Percentiles rank a stretch among this genome's conserved stretches.
These are phyloP conservation scores for Scutellaria baicalensis DNA, from an alignment of 257 asterid species.

Conservation along the genomic window DNA sequence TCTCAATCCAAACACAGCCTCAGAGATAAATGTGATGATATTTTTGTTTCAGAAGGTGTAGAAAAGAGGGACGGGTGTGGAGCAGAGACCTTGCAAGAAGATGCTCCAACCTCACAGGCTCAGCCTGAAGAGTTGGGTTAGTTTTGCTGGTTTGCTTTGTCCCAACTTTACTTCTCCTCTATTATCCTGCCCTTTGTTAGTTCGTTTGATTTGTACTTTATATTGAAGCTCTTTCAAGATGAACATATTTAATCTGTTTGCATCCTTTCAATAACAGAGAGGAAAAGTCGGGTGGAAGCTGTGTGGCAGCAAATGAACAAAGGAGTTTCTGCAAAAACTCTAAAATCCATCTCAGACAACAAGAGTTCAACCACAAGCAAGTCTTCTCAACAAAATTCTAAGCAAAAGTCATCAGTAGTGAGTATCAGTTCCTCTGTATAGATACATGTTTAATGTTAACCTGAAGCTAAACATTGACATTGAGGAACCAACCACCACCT, in stretches of 20 bases:
- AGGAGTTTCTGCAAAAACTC: constrained; percentile 62
- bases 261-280: constrained; percentile 38
- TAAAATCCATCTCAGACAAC: constrained; percentile 44
- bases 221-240: background rate
- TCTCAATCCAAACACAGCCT: background rate
- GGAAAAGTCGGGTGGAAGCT: constrained; percentile 79
- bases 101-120: constrained; percentile 20
- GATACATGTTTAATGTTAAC: background rate
- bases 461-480: constrained; percentile 11
- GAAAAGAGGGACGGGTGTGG: constrained; percentile 30
- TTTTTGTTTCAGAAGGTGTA: constrained; percentile 17
- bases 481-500: constrained; percentile 4
- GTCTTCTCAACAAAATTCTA: constrained; percentile 27
- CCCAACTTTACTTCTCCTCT: background rate
- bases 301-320: constrained; percentile 93
- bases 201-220: background rate
- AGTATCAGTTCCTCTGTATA: constrained; percentile 15
- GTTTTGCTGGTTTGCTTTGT: constrained; percentile 4
- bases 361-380: constrained; percentile 29
- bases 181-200: background rate
- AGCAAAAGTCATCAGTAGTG: constrained; percentile 39
- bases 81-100: constrained; percentile 26
- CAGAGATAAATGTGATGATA: background rate
- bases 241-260: background rate
- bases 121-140: constrained; percentile 37